Base-by-base conservation (phyloP, 2,329 filamentous ascomycete species). In the Xylaria sp. region DNA sequence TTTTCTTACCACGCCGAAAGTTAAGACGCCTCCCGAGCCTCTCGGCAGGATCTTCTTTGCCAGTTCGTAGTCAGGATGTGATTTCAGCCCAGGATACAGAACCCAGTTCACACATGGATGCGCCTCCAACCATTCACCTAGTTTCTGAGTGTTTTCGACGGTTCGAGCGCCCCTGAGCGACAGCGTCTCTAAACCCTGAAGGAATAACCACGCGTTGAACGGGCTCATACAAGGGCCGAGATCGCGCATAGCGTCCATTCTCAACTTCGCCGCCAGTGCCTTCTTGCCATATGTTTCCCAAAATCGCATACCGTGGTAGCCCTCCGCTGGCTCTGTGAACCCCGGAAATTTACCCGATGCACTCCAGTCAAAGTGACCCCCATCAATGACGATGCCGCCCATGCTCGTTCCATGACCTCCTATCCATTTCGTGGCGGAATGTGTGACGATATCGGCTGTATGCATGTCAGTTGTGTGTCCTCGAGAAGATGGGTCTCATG, bases 341-440 rank as follows among this genome's bases (percentile, higher is more conserved):
- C 92, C 89, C 0, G 91, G 91, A 80, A 93, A 93, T 73, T 87
- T 86, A 25, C 84, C 88, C 67, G 91, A 82, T 74, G 89, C 89
- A 59, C 88, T 89, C 91, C 91, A 92, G 81, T 92, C 88, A 75
- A 92, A 92, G 74, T 90, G 91, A 57, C 90, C 90, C 66, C 87
- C 86, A 79, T 92, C 90, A 60, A 92, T 83, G 13, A 92, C 85
- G 31, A 92, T 84, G 64, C 90, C 90, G 46, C 85, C 90, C 75
- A 92, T 89, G 15, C 90, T 92, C 23, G 90, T 91, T 46, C 91
- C 91, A 76, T 92, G 90, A 31, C 90, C 90, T 57, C 91, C 90
- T 67, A 92, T 92, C 91, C 90, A 92, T 78, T 92, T 92, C 2
- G 90, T 92, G 15, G 89, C 89, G 36, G 87, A 90, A 81, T 92